Evolutionary conservation across 2,329 filamentous ascomycete genomes (phyloP).

Genomic region (Colletotrichum noveboracense): DNA sequence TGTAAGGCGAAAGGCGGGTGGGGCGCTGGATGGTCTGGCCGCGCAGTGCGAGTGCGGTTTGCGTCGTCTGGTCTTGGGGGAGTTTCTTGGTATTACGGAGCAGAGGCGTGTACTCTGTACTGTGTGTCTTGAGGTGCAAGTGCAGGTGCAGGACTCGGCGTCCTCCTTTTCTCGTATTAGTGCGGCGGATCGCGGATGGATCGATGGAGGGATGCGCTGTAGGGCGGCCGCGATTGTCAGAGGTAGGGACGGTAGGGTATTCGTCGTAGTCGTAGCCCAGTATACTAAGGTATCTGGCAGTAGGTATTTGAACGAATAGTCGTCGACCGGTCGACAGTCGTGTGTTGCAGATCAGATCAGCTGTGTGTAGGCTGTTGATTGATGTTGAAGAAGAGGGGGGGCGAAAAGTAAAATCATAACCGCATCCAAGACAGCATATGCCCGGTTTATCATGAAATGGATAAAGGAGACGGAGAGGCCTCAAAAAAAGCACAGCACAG

Average conservation of each 20-base stretch:
- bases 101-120: background rate
- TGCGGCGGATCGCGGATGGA: slow-evolving; percentile 1
- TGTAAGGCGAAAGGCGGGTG: background rate
- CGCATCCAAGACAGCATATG: background rate
- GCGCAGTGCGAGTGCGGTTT: background rate
- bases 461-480: background rate
- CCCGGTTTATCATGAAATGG: background rate
- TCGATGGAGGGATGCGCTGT: background rate
- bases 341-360: background rate
- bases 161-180: slow-evolving; percentile 1
- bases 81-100: slow-evolving; percentile 5
- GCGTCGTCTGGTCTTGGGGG: background rate
- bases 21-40: background rate
- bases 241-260: background rate
- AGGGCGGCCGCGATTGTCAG: background rate
- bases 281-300: background rate
- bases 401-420: background rate
- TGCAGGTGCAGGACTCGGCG: background rate
- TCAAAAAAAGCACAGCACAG: background rate
- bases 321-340: background rate
- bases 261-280: background rate
- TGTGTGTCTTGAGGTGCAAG: background rate
- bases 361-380: background rate
- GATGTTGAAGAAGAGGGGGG: background rate
- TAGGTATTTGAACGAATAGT: background rate